Percentiles rank a stretch among this genome's conserved stretches.
Evolutionary conservation across 805 yeast genomes (phyloP).

Genomic region (Candida boleticola): DNA sequence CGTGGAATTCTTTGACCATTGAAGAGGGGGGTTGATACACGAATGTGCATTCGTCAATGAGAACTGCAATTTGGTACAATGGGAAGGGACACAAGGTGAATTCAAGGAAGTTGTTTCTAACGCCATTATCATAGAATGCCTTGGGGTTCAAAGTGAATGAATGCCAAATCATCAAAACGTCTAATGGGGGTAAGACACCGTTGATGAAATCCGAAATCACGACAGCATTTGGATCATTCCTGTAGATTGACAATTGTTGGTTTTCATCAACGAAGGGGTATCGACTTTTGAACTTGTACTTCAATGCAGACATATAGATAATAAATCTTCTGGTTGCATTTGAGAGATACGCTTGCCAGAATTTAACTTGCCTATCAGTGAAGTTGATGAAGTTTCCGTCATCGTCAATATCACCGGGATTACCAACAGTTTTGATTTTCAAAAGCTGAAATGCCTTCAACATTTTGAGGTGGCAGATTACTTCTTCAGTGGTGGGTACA

Average conservation of each 20-base stretch:
- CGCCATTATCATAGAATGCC: conserved; percentile 13
- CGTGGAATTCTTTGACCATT: conserved; percentile 6
- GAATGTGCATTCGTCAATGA: conserved; percentile 12
- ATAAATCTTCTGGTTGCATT: conserved; percentile 21
- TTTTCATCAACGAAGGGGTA: background rate
- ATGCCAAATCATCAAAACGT: conserved; percentile 24
- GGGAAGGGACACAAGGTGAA: conserved; percentile 20
- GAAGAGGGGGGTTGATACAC: conserved; percentile 9
- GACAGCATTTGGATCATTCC: background rate
- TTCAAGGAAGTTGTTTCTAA: conserved; percentile 13
- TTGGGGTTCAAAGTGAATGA: conserved; percentile 19
- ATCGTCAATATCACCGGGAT: conserved; percentile 1
- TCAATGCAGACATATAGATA: conserved; percentile 16
- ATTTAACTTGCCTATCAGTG: conserved; percentile 7
- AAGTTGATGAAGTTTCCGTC: conserved; percentile 1
- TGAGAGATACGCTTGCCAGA: conserved; percentile 23
- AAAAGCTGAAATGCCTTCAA: conserved; percentile 18
- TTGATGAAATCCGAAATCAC: conserved; percentile 5
- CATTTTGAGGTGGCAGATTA: conserved; percentile 21
- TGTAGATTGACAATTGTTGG: conserved; percentile 5
- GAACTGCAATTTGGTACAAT: conserved; percentile 7
- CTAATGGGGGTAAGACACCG: conserved; percentile 18
- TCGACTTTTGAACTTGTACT: background rate
- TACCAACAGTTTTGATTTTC: conserved; percentile 12
- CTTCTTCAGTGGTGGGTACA: conserved; percentile 13